Conservation (phyloP, 2,329 filamentous ascomycete species). For the Epichloe festucae region DNA sequence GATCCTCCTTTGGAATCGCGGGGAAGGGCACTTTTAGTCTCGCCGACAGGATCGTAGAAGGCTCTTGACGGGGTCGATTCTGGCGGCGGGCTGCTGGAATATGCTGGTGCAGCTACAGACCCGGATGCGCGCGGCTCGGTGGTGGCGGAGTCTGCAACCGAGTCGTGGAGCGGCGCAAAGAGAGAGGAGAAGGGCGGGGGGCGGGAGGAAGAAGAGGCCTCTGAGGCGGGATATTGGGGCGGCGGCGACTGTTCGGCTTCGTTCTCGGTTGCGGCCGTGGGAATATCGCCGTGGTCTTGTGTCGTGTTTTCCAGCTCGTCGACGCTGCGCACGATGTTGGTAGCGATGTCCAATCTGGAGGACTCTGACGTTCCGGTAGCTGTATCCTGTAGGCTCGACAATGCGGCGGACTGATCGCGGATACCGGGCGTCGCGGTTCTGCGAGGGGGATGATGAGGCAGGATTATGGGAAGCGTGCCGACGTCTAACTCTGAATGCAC, state of each 20-base stretch:
- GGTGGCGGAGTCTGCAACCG: slow-evolving; percentile 16
- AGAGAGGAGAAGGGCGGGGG: slow-evolving; percentile 49
- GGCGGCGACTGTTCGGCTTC: slow-evolving; percentile 36
- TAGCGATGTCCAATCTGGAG: slow-evolving; percentile 18
- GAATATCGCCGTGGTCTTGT: slow-evolving; percentile 11
- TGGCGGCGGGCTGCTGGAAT: slow-evolving; percentile 27
- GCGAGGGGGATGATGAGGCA: background rate
- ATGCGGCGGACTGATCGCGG: slow-evolving; percentile 21
- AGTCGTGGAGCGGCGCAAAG: slow-evolving; percentile 30
- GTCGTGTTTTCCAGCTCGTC: slow-evolving; percentile 10
- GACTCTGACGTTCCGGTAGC: slow-evolving; percentile 23
- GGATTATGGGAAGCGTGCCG: background rate
- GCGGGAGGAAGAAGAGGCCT: slow-evolving; percentile 39
- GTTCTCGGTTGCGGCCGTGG: slow-evolving; percentile 11
- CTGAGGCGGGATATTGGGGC: slow-evolving; percentile 45
- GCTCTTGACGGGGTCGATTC: slow-evolving; percentile 24
- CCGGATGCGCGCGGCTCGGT: slow-evolving; percentile 20
- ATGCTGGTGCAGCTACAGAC: slow-evolving; percentile 40
- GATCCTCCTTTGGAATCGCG: slow-evolving; percentile 65
- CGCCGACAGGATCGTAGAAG: slow-evolving; percentile 43
- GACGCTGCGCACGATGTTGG: slow-evolving; percentile 16
- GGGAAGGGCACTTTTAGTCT: slow-evolving; percentile 78
- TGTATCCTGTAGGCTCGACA: slow-evolving; percentile 23
- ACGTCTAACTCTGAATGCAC: background rate
- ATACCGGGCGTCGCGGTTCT: slow-evolving; percentile 8